Percentiles rank a stretch among this genome's conserved stretches.
These are phyloP conservation scores for Penicillium psychrosexuale DNA, from an alignment of 2,329 filamentous ascomycete species.

Conservation along the genomic window DNA sequence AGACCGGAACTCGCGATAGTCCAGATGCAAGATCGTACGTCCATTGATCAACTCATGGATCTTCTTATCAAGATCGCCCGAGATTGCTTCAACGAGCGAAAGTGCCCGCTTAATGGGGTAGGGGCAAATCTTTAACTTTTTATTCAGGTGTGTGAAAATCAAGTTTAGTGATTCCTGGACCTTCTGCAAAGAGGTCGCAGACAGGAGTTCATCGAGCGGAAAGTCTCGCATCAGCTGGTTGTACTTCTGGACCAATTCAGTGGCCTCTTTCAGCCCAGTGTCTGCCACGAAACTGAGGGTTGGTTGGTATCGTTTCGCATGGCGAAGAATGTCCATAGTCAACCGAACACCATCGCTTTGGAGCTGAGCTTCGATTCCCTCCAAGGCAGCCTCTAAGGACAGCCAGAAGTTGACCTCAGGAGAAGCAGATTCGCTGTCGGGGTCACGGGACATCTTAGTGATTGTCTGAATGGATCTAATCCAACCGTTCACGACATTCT, in stretches of 20 bases:
- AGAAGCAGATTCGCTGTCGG: constrained; percentile 72
- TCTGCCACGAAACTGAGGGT: constrained; percentile 96
- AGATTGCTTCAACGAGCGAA: constrained; percentile 94
- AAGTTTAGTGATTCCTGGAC: constrained; percentile 82
- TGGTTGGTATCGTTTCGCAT: constrained; percentile 96
- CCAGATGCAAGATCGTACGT: constrained; percentile 82
- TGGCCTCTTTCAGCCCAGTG: constrained; percentile 91
- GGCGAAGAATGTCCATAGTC: constrained; percentile 90
- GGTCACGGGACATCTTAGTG: constrained; percentile 88
- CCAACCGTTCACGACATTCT: constrained; percentile 93
- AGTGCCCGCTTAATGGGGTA: constrained; percentile 91
- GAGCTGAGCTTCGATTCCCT: constrained; percentile 86
- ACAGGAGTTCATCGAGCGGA: constrained; percentile 88
- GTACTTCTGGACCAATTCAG: constrained; percentile 96
- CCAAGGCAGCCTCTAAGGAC: constrained; percentile 90
- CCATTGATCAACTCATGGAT: constrained; percentile 84
- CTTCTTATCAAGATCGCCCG: constrained; percentile 81
- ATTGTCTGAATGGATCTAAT: constrained; percentile 98
- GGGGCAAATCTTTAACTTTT: constrained; percentile 92
- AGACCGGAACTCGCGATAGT: constrained; percentile 82
- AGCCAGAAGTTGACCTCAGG: constrained; percentile 99
- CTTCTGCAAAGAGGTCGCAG: constrained; percentile 83
- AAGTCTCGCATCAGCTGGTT: constrained; percentile 99
- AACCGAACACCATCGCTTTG: constrained; percentile 82
- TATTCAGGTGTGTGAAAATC: constrained; percentile 94